Percentiles rank a stretch among this genome's conserved stretches.
Conservation (phyloP, 495 filamentous ascomycete species). For the Echria macrotheca region DNA sequence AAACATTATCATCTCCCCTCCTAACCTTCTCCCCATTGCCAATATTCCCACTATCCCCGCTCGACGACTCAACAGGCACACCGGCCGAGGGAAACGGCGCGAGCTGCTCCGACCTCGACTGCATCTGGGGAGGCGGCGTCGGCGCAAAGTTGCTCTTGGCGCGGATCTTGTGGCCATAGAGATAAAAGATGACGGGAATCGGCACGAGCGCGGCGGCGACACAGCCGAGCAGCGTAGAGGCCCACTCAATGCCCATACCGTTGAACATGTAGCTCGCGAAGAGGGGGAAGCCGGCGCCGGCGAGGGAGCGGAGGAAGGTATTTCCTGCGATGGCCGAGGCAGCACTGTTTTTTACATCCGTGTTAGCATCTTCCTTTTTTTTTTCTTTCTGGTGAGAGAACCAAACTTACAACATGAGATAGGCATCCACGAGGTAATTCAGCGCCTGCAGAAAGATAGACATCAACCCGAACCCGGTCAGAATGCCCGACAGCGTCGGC, state of each 20-base stretch:
- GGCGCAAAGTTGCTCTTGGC: slow-evolving; percentile 65
- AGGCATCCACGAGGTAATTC: slow-evolving; percentile 85
- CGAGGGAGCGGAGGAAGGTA: slow-evolving; percentile 75
- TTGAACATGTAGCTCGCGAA: slow-evolving; percentile 80
- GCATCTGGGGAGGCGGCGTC: slow-evolving; percentile 27
- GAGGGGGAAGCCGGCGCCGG: slow-evolving; percentile 74
- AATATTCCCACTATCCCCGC: too few relatives aligned
- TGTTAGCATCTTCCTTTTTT: slow-evolving; percentile 2
- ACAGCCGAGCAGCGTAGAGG: slow-evolving; percentile 69
- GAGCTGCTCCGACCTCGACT: too few relatives aligned
- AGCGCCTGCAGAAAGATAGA: slow-evolving; percentile 79
- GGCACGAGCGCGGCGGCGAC: slow-evolving; percentile 65
- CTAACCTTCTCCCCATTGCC: too few relatives aligned
- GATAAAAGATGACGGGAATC: slow-evolving; percentile 64
- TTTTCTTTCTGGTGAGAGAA: background rate
- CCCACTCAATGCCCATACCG: slow-evolving; percentile 71
- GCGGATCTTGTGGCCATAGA: slow-evolving; percentile 60
- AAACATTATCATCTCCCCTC: too few relatives aligned
- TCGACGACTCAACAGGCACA: too few relatives aligned
- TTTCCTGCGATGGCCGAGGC: slow-evolving; percentile 87
- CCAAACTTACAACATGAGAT: slow-evolving; percentile 69
- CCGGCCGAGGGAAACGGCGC: too few relatives aligned
- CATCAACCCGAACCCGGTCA: slow-evolving; percentile 57
- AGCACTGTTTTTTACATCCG: slow-evolving; percentile 50
- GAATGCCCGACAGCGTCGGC: slow-evolving; percentile 64